Evolutionary conservation across 108 stramenopile genomes (phyloP).

Genomic region (Skeletonema grethae): DNA sequence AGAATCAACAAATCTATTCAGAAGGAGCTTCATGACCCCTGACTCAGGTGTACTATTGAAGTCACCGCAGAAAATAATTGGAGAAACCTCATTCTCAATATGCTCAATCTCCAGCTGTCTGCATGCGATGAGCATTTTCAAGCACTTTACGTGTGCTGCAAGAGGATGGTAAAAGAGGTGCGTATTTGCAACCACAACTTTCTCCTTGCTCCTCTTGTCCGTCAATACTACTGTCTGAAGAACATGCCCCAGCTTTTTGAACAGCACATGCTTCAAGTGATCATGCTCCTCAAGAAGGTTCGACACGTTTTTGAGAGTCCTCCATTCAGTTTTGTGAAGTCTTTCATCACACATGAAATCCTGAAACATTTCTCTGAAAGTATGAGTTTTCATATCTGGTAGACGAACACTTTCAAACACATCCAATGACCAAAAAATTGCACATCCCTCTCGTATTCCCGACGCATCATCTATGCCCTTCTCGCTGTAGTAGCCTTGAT

Average conservation of each 20-base stretch:
- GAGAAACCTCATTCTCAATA: constrained; percentile 31
- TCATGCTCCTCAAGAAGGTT: constrained; percentile 43
- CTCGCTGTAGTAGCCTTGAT: constrained; percentile 60
- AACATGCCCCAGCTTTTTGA: constrained; percentile 59
- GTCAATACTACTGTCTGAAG: constrained; percentile 53
- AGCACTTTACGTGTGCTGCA: constrained; percentile 65
- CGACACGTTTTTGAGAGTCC: constrained; percentile 41
- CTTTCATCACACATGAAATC: constrained; percentile 23
- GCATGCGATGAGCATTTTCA: constrained; percentile 57
- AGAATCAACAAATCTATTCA: constrained; percentile 44
- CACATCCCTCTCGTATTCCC: constrained; percentile 58
- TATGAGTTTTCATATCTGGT: constrained; percentile 35
- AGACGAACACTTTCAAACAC: constrained; percentile 51
- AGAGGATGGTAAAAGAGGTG: constrained; percentile 80
- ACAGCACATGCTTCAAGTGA: constrained; percentile 45
- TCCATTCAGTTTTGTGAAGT: constrained; percentile 44
- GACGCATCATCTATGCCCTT: constrained; percentile 42
- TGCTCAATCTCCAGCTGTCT: constrained; percentile 53
- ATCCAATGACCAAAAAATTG: constrained; percentile 64
- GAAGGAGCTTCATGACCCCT: constrained; percentile 53
- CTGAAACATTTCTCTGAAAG: constrained; percentile 54
- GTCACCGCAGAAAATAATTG: constrained; percentile 73
- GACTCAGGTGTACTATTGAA: constrained; percentile 56
- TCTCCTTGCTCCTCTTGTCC: constrained; percentile 13
- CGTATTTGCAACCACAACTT: constrained; percentile 64